A percentile compares a stretch with the other conserved stretches of the same genome.
Evolutionary conservation across 2,329 filamentous ascomycete species (phyloP).

Genomic region (Lachnellula occidentalis): DNA sequence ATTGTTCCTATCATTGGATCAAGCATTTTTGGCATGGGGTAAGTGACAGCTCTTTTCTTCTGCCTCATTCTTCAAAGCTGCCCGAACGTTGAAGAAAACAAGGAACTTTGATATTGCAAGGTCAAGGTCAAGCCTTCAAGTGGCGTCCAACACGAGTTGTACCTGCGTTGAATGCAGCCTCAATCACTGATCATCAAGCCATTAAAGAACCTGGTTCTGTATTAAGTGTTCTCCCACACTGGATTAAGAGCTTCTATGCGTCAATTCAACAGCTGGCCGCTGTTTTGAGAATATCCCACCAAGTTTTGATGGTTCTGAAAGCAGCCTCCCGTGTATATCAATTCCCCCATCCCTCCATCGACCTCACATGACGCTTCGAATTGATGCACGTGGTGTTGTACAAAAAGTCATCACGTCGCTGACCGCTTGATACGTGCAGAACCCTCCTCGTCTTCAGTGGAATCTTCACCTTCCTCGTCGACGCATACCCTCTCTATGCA

Average conservation of each 20-base stretch:
- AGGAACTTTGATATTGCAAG: background rate
- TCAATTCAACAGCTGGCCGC: background rate
- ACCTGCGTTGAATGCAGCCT: constrained; percentile 18
- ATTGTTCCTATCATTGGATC: constrained; percentile 71
- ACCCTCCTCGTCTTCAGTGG: constrained; percentile 75
- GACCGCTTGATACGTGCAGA: constrained; percentile 38
- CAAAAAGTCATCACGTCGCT: constrained; percentile 19
- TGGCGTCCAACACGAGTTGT: constrained; percentile 15
- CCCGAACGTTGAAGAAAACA: constrained; percentile 4
- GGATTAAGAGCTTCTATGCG: background rate
- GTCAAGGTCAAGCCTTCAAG: constrained; percentile 7
- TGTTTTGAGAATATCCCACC: background rate
- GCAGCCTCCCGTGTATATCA: constrained; percentile 4
- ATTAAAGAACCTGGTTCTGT: constrained; percentile 3
- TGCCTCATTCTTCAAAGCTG: background rate
- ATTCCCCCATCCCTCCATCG: background rate
- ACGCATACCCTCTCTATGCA: constrained; percentile 71
- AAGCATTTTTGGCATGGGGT: constrained; percentile 65
- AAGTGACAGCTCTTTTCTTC: constrained; percentile 36
- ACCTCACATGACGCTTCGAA: constrained; percentile 13
- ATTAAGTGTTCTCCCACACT: background rate
- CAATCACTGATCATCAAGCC: constrained; percentile 4
- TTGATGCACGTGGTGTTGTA: constrained; percentile 18
- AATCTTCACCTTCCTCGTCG: constrained; percentile 78
- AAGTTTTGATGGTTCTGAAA: background rate